A percentile compares a stretch with the other conserved stretches of the same genome.
phyloP scores from a whole-genome alignment of 139 green algal genomes.

The Auxenochlorella pyrenoidosa region DNA sequence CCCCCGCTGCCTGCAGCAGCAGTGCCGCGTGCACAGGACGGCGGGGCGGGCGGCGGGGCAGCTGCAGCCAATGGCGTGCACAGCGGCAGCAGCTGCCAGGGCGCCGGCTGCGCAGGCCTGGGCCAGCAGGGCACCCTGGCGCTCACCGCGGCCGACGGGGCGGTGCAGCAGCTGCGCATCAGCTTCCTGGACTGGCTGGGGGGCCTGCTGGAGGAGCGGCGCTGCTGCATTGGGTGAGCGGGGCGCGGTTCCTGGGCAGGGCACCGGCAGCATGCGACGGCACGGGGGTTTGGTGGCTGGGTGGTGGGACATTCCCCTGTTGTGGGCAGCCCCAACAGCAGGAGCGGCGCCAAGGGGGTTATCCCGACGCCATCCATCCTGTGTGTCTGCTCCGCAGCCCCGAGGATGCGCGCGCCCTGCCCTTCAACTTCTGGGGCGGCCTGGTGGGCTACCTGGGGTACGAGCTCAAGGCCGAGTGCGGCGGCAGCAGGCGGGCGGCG shows the following conservation, averaged over 20 bases:
- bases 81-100: not conserved
- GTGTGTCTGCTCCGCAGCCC: not conserved
- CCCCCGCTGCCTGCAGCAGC: not conserved
- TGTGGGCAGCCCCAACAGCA: too few relatives aligned
- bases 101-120: not conserved
- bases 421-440: constrained; percentile 96
- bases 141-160: constrained; percentile 9
- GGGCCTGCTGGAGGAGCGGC: constrained; percentile 35
- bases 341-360: too few relatives aligned
- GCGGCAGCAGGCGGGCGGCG: constrained; percentile 33
- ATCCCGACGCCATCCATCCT: too few relatives aligned
- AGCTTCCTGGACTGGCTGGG: constrained; percentile 66
- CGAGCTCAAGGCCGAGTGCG: constrained; percentile 93
- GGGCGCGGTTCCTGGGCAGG: too few relatives aligned
- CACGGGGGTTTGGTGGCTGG: too few relatives aligned
- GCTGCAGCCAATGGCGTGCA: not conserved
- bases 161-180: not conserved
- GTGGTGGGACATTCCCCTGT: too few relatives aligned
- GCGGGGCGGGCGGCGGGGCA: not conserved
- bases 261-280: too few relatives aligned
- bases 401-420: constrained; percentile 60
- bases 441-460: constrained; percentile 97
- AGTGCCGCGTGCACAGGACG: not conserved
- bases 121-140: not conserved
- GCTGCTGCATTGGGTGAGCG: not conserved